Evolutionary conservation across 495 filamentous ascomycete genomes (phyloP).

Genomic region (Aspergillus haitiensis): DNA sequence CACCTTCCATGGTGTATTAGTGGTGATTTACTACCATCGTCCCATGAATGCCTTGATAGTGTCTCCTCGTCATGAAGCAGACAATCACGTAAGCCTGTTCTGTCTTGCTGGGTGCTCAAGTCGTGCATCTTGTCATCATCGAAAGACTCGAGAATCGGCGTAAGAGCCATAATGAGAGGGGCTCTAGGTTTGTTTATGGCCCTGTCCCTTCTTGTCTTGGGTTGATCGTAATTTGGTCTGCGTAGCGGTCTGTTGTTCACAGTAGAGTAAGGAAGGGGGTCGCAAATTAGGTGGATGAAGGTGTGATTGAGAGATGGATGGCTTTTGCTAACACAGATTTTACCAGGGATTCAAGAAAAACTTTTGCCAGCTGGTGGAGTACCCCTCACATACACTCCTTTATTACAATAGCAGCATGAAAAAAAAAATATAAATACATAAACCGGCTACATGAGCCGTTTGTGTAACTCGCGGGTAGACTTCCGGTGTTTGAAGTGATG

Average conservation of each 20-base stretch:
- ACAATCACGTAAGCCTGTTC: slow-evolving; percentile 1
- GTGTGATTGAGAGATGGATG: neutral
- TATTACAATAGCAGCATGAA: too few relatives aligned
- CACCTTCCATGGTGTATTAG: neutral
- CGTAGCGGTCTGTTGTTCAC: neutral
- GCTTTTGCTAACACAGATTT: too few relatives aligned
- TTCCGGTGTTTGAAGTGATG: neutral
- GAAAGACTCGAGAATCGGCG: neutral
- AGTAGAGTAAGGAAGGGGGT: neutral
- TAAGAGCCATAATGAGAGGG: neutral
- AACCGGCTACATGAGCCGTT: neutral
- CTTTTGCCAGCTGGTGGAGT: too few relatives aligned
- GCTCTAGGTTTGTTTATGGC: neutral
- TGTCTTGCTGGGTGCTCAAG: neutral
- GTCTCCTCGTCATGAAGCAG: slow-evolving; percentile 11
- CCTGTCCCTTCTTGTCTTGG: too few relatives aligned
- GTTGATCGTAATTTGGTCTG: too few relatives aligned
- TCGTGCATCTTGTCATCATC: slow-evolving; percentile 12
- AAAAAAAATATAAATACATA: neutral
- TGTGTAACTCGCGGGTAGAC: slow-evolving; percentile 1
- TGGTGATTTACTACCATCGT: neutral
- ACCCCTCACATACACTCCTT: too few relatives aligned
- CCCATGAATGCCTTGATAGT: slow-evolving; percentile 4
- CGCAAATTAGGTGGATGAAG: neutral
- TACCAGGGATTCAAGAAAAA: too few relatives aligned